Base-by-base conservation (phyloP, 148 eudicot genomes). In the Pouteria glomerata region DNA sequence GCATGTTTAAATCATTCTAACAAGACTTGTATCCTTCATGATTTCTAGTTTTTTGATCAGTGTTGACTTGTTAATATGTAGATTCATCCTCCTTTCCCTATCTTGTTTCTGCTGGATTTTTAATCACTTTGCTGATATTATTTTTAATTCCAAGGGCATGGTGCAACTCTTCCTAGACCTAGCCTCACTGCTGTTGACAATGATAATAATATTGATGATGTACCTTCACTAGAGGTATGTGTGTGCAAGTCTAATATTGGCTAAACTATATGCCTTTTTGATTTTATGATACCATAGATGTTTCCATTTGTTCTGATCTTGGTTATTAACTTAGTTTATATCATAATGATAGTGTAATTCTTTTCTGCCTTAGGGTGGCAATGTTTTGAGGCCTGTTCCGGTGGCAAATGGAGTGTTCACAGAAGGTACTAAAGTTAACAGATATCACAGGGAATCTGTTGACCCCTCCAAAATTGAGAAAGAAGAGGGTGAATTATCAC, bases 401-500 rank as follows among this genome's bases (percentile, higher is more conserved):
- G 52, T 74, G 72, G 78, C 73, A 44, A 86, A 80, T 80, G 91
- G 87, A 67, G 78, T 50, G 57, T 63, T 60, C 45, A 23, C 65
- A 13, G 90, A 82, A 68, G 76, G 64, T 21, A 70, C 77, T 41
- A 80, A 74, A 78, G 65, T 71, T 21, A 78, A 72, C 55, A 74
- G 61, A 67, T 74, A 52, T 73, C 74, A 63, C 47, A 89, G 81
- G 66, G 85, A 77, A 60, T 52, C 80, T 69, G 72, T 53, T 66
- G 87, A 83, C 74, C 77, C 79, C 29, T 63, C 88, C 50, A 84
- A 83, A 78, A 74, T 37, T 78, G 98, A 89, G 74, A 89, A 89
- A 82, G 98, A 91, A 82, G 97, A 89, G 77, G 98, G 92, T 57
- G 97, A 94, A 76, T 73, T 87, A 65, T 90, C 95, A 14, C 95